phyloP scores from a whole-genome alignment of 495 filamentous ascomycete genomes.

The Rhypophila decipiens region DNA sequence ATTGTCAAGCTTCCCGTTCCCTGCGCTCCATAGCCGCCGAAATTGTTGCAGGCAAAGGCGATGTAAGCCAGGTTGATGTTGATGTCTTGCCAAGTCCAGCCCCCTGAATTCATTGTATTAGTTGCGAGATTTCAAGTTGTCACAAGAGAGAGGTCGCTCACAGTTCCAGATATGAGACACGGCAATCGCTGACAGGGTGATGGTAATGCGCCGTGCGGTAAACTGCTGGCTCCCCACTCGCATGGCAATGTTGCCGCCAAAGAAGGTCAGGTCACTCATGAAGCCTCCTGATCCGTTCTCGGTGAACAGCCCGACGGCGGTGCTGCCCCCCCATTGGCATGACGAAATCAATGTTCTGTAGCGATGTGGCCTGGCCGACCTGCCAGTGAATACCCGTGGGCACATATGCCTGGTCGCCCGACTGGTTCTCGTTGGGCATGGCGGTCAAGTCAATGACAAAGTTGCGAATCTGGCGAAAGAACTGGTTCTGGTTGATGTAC shows the following conservation, averaged over 20 bases:
- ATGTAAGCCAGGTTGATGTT: slow-evolving; percentile 19
- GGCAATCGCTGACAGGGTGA: slow-evolving; percentile 76
- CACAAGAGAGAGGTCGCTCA: slow-evolving; percentile 71
- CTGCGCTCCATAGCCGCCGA: background rate
- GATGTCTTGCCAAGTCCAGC: slow-evolving; percentile 38
- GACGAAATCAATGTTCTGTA: slow-evolving; percentile 75
- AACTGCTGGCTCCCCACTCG: slow-evolving; percentile 83
- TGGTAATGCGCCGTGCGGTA: slow-evolving; percentile 74
- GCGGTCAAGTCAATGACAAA: slow-evolving; percentile 73
- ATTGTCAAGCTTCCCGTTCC: background rate
- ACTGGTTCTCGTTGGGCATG: slow-evolving; percentile 43
- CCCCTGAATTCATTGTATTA: slow-evolving; percentile 27
- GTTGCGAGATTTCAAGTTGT: background rate
- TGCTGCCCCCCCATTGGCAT: background rate
- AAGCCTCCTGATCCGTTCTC: slow-evolving; percentile 86
- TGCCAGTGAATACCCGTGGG: slow-evolving; percentile 88
- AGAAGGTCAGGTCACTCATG: slow-evolving; percentile 76
- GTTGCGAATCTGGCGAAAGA: slow-evolving; percentile 89
- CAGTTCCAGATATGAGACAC: slow-evolving; percentile 89
- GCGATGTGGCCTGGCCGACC: slow-evolving; percentile 77
- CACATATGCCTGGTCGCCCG: slow-evolving; percentile 35
- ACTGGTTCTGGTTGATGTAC: slow-evolving; percentile 81
- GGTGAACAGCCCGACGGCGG: slow-evolving; percentile 78
- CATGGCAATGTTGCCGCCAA: slow-evolving; percentile 71
- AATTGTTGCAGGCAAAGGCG: background rate